Percentiles rank a stretch among this genome's conserved stretches.
Conservation (phyloP, 2,329 filamentous ascomycete genomes). For the Aspergillus latus region DNA sequence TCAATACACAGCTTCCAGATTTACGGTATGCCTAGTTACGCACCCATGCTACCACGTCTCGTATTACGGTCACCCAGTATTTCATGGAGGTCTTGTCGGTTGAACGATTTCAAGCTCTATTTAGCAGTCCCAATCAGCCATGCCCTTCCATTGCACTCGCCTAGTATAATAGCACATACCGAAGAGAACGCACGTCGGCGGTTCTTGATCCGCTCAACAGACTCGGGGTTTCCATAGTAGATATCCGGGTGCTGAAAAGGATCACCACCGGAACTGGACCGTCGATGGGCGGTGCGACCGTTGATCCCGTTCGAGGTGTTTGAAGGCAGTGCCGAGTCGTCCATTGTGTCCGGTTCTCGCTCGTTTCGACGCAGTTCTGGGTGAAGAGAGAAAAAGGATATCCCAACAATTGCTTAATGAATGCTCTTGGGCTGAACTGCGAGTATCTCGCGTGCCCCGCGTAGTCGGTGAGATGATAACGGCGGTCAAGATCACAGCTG, state of each 20-base stretch:
- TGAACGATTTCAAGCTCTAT: conserved; percentile 40
- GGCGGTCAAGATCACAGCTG: not conserved
- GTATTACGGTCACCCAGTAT: conserved; percentile 34
- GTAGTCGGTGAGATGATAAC: not conserved
- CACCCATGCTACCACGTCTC: conserved; percentile 49
- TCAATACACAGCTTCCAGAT: conserved; percentile 15
- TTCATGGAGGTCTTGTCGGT: conserved; percentile 36
- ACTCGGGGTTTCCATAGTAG: conserved; percentile 58
- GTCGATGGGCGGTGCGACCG: conserved; percentile 33
- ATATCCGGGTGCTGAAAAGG: conserved; percentile 59
- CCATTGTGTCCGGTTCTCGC: not conserved
- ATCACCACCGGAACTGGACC: conserved; percentile 48
- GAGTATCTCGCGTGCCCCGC: not conserved
- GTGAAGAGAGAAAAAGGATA: not conserved
- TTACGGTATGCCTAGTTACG: conserved; percentile 8
- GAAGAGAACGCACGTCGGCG: conserved; percentile 57
- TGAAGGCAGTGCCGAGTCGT: conserved; percentile 2
- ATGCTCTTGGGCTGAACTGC: not conserved
- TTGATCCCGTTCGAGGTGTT: conserved; percentile 16
- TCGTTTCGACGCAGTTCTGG: not conserved
- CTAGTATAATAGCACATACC: conserved; percentile 41
- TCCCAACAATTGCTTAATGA: not conserved
- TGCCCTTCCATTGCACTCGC: conserved; percentile 16
- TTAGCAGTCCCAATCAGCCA: conserved; percentile 1
- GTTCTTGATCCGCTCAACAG: conserved; percentile 46